Conservation (phyloP, 2,329 filamentous ascomycete genomes). For the Xylaria sp. region DNA sequence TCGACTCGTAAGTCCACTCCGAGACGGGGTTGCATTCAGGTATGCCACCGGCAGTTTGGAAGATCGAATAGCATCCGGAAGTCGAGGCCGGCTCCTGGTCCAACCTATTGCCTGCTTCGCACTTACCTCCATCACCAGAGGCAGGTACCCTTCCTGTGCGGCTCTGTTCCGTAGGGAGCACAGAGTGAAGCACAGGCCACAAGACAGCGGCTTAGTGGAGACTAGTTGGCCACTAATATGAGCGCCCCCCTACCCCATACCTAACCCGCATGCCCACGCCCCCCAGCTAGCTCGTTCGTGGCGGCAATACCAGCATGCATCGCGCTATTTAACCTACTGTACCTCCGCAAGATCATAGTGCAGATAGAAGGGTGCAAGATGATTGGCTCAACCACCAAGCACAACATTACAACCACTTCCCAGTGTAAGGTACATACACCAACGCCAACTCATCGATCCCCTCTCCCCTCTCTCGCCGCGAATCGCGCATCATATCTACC, state of each 20-base stretch:
- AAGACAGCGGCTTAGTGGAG: neutral
- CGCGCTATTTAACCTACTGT: neutral
- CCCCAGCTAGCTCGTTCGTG: conserved; percentile 19
- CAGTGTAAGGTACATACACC: neutral
- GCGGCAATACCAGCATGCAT: conserved; percentile 7
- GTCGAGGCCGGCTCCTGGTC: conserved; percentile 21
- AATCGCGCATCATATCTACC: conserved; percentile 10
- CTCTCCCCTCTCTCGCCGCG: conserved; percentile 15
- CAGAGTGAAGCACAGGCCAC: conserved; percentile 15
- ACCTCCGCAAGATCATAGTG: neutral
- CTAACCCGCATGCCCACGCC: neutral
- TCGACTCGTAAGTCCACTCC: conserved; percentile 22
- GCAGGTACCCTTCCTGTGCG: conserved; percentile 21
- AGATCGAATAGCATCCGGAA: neutral
- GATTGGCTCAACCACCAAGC: conserved; percentile 15
- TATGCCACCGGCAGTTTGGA: neutral
- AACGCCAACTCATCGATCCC: conserved; percentile 16
- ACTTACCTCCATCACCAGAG: neutral
- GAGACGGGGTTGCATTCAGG: neutral
- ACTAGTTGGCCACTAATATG: conserved; percentile 9
- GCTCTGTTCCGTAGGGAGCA: conserved; percentile 22
- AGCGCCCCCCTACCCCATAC: conserved; percentile 2
- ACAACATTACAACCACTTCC: conserved; percentile 10
- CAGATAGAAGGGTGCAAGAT: conserved; percentile 7
- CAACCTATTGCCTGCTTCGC: conserved; percentile 4